phyloP scores from a whole-genome alignment of 1,284 basidiomycete genomes.

The Pseudozyma sp. region DNA sequence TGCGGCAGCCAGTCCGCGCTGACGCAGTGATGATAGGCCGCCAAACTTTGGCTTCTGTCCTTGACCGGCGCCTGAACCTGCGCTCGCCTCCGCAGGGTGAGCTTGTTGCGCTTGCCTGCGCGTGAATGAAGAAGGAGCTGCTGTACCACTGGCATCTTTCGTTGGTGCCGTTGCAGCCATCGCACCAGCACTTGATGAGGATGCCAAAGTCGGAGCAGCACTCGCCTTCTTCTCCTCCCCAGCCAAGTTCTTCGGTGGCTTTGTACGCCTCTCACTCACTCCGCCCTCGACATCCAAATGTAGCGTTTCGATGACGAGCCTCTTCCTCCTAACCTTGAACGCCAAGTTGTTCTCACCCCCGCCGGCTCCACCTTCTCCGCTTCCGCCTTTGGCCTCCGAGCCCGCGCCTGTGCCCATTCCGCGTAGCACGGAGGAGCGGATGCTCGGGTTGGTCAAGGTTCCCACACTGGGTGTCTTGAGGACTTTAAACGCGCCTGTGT shows the following conservation, averaged over 20 bases:
- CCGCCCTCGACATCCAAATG: constrained; percentile 94
- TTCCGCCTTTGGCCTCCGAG: constrained; percentile 7
- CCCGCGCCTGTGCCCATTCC: constrained; percentile 58
- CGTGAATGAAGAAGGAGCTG: constrained; percentile 9
- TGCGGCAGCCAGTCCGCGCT: constrained; percentile 33
- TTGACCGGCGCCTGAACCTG: neutral
- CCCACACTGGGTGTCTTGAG: constrained; percentile 58
- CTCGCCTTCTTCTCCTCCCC: neutral
- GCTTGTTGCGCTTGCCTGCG: constrained; percentile 7
- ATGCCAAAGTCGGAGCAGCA: neutral
- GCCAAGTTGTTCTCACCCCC: constrained; percentile 86
- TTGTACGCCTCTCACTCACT: constrained; percentile 77
- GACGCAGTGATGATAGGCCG: constrained; percentile 32
- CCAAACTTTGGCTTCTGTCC: constrained; percentile 19
- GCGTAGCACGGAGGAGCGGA: constrained; percentile 56
- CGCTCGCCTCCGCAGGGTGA: neutral
- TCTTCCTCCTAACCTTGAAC: constrained; percentile 89
- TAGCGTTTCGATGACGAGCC: constrained; percentile 88
- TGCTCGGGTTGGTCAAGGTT: constrained; percentile 52
- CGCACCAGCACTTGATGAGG: no score
- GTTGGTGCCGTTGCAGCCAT: neutral
- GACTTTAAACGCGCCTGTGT: constrained; percentile 59
- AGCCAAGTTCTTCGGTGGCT: constrained; percentile 39
- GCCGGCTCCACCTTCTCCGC: constrained; percentile 64
- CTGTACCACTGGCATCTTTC: neutral